These are phyloP conservation scores for Diplodia sapinea DNA, from an alignment of 2,329 filamentous ascomycete genomes.

Conservation along the genomic window DNA sequence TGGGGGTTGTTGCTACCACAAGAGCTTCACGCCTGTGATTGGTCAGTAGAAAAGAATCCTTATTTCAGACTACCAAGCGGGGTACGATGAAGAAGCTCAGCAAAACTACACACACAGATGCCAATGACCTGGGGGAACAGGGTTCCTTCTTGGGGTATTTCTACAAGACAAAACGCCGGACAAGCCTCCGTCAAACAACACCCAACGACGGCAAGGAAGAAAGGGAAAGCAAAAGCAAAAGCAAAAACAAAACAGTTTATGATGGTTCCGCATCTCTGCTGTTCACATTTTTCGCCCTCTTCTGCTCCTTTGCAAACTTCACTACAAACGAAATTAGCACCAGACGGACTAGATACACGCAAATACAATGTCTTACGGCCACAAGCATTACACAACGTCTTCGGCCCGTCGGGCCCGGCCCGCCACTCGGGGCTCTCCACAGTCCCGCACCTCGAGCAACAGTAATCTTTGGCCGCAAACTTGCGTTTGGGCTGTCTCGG, in stretches of 20 bases:
- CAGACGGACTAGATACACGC: background rate
- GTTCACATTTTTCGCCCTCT: background rate
- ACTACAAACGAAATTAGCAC: conserved; percentile 10
- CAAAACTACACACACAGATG: background rate
- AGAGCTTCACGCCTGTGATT: background rate
- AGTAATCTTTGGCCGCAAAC: conserved; percentile 75
- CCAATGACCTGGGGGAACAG: background rate
- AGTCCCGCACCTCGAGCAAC: conserved; percentile 94
- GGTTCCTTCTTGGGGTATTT: background rate
- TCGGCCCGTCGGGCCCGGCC: conserved; percentile 89
- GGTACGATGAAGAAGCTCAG: background rate
- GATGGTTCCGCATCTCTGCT: background rate
- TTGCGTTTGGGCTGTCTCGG: conserved; percentile 68
- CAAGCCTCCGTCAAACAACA: background rate
- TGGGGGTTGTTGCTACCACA: too few species aligned
- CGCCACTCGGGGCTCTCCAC: conserved; percentile 95
- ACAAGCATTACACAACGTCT: conserved; percentile 95
- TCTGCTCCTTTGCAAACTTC: conserved; percentile 7
- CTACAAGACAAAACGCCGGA: background rate
- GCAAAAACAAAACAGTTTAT: background rate
- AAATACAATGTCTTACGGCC: conserved; percentile 64
- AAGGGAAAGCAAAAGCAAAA: background rate
- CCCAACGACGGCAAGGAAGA: too few species aligned
- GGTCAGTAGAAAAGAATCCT: background rate
- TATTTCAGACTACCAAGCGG: background rate